phyloP scores from a whole-genome alignment of 345 rosid species.

The Salix arbutifolia region DNA sequence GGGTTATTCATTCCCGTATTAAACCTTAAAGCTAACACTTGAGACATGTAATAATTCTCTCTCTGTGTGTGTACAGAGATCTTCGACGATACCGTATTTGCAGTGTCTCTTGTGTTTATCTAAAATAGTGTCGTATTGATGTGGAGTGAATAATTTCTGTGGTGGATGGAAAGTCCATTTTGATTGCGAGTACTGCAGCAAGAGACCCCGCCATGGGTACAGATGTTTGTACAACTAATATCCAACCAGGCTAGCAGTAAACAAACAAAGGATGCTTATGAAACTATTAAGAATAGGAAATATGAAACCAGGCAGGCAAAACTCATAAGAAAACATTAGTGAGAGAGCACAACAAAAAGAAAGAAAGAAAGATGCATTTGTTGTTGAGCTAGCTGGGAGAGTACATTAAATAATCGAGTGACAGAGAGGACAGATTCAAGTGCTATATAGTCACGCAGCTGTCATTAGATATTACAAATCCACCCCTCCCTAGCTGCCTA shows the following conservation, averaged over 20 bases:
- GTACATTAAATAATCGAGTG: conserved; percentile 53
- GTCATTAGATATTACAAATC: conserved; percentile 44
- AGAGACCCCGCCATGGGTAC: conserved; percentile 10
- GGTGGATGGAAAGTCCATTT: neutral
- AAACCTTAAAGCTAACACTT: too few relatives aligned
- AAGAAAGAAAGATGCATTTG: conserved; percentile 7
- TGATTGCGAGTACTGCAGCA: neutral
- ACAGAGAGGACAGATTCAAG: conserved; percentile 56
- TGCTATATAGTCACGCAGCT: conserved; percentile 43
- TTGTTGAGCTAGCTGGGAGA: conserved; percentile 37
- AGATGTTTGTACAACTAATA: conserved; percentile 12
- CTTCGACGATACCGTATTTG: too few relatives aligned
- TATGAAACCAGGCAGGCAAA: neutral
- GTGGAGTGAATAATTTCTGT: neutral
- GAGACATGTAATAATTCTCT: too few relatives aligned
- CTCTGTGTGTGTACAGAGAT: too few relatives aligned
- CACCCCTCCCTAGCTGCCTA: conserved; percentile 11
- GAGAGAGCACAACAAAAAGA: neutral
- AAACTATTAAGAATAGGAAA: neutral
- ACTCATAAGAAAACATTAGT: neutral
- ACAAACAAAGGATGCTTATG: neutral
- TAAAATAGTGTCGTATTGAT: neutral
- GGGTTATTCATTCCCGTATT: too few relatives aligned
- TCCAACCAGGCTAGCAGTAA: conserved; percentile 7
- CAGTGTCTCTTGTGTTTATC: too few relatives aligned